Evolutionary conservation across 805 yeast genomes (phyloP).

Genomic region (Myxozyma vanderwaltii): DNA sequence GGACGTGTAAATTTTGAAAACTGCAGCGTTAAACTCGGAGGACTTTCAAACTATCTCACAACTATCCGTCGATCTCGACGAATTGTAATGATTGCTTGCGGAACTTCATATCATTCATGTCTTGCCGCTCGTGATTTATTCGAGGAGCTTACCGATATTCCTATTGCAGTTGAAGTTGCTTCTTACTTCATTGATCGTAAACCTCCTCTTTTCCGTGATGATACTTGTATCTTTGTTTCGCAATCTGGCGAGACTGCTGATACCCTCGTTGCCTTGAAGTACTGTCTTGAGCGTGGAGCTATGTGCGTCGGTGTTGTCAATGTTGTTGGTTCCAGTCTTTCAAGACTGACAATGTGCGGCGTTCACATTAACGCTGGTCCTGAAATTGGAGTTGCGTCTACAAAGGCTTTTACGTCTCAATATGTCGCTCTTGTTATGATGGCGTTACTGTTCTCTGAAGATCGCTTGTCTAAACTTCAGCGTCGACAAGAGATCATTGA

Average conservation of each 20-base stretch:
- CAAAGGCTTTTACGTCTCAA: slow-evolving; percentile 98
- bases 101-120: slow-evolving; percentile 98
- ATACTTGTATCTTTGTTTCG: slow-evolving; percentile 94
- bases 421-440: slow-evolving; percentile 96
- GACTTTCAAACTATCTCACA: slow-evolving; percentile 80
- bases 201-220: slow-evolving; percentile 97
- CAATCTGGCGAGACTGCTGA: slow-evolving; percentile 99
- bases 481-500: slow-evolving; percentile 85
- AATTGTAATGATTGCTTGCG: slow-evolving; percentile 98
- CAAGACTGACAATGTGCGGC: slow-evolving; percentile 98
- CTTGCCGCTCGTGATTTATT: slow-evolving; percentile 93
- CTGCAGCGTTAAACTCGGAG: slow-evolving; percentile 79
- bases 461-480: slow-evolving; percentile 69
- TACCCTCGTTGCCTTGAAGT: slow-evolving; percentile 89
- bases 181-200: slow-evolving; percentile 92
- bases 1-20: slow-evolving; percentile 95
- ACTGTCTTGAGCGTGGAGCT: slow-evolving; percentile 96
- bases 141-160: slow-evolving; percentile 94
- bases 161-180: slow-evolving; percentile 89
- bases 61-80: slow-evolving; percentile 93
- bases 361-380: slow-evolving; percentile 99
- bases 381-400: slow-evolving; percentile 98
- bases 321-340: slow-evolving; percentile 94
- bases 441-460: slow-evolving; percentile 92
- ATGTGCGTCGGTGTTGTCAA: slow-evolving; percentile 96